Percentiles rank a stretch among this genome's conserved stretches.
Conservation (phyloP, 371 early-diverging fungal genomes). For the Rhizopus delemar region DNA sequence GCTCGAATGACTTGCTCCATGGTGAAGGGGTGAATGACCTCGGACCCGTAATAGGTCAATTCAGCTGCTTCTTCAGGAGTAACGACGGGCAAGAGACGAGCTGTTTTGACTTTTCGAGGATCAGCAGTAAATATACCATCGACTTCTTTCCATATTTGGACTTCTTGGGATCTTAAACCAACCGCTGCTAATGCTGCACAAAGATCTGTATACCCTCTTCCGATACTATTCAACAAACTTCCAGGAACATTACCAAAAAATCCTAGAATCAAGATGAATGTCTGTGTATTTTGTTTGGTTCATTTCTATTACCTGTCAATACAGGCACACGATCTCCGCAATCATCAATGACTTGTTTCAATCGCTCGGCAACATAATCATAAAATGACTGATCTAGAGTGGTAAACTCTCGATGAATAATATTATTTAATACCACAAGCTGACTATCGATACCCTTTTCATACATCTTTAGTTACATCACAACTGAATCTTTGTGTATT, state of each 20-base stretch:
- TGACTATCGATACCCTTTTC: constrained; percentile 76
- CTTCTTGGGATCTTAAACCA: constrained; percentile 79
- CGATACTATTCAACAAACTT: constrained; percentile 85
- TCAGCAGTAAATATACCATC: constrained; percentile 99
- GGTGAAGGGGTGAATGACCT: constrained; percentile 98
- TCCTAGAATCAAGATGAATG: constrained; percentile 45
- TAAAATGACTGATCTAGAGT: constrained; percentile 89
- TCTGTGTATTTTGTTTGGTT: background rate
- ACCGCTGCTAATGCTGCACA: constrained; percentile 96
- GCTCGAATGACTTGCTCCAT: constrained; percentile 98
- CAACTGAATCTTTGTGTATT: too few species aligned
- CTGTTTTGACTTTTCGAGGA: constrained; percentile 90
- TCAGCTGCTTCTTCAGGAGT: constrained; percentile 99
- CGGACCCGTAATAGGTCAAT: constrained; percentile 95
- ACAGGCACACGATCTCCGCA: constrained; percentile 78
- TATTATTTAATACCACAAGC: constrained; percentile 80
- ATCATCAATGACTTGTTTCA: constrained; percentile 61
- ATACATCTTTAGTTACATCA: background rate
- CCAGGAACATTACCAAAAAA: constrained; percentile 97
- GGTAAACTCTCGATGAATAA: constrained; percentile 74
- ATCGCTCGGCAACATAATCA: constrained; percentile 74
- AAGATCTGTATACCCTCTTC: constrained; percentile 97
- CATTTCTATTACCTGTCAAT: constrained; percentile 68
- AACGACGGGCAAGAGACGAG: constrained; percentile 87
- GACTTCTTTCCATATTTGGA: constrained; percentile 99